These are phyloP conservation scores for Alliaria petiolata DNA, from an alignment of 345 rosid genomes.

Conservation along the genomic window DNA sequence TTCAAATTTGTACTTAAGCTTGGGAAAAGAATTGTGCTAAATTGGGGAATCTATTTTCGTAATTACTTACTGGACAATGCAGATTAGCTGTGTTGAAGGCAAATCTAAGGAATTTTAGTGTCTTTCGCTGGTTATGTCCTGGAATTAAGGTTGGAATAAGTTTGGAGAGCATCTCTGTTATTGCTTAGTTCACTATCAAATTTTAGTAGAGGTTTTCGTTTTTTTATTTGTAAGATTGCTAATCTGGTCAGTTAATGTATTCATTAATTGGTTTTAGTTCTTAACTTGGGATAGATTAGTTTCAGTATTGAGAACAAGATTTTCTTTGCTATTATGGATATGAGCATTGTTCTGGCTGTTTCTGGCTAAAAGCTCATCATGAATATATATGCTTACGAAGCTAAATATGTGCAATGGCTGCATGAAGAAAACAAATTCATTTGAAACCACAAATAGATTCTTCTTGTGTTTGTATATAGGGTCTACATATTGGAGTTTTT, in stretches of 20 bases:
- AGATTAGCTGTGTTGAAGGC: too few relatives aligned
- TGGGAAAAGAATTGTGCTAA: background rate
- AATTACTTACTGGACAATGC: too few relatives aligned
- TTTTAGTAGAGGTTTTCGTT: background rate
- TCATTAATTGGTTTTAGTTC: conserved; percentile 1
- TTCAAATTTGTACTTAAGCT: conserved; percentile 11
- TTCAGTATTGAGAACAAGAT: background rate
- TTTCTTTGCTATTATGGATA: conserved; percentile 4
- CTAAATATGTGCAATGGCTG: conserved; percentile 18
- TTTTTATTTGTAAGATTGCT: background rate
- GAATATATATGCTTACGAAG: background rate
- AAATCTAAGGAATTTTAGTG: too few relatives aligned
- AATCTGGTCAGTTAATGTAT: conserved; percentile 5
- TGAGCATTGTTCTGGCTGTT: conserved; percentile 24
- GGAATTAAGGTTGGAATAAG: background rate
- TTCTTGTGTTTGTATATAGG: conserved; percentile 3
- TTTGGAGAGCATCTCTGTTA: background rate
- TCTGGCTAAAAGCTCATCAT: background rate
- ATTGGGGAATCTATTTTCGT: background rate
- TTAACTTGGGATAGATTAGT: conserved; percentile 13
- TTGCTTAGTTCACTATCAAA: background rate
- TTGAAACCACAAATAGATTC: background rate
- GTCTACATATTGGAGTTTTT: background rate
- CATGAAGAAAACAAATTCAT: conserved; percentile 2
- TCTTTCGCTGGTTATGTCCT: background rate